These are phyloP conservation scores for Poa annua DNA, from an alignment of 176 grass and related monocot species.

Conservation along the genomic window DNA sequence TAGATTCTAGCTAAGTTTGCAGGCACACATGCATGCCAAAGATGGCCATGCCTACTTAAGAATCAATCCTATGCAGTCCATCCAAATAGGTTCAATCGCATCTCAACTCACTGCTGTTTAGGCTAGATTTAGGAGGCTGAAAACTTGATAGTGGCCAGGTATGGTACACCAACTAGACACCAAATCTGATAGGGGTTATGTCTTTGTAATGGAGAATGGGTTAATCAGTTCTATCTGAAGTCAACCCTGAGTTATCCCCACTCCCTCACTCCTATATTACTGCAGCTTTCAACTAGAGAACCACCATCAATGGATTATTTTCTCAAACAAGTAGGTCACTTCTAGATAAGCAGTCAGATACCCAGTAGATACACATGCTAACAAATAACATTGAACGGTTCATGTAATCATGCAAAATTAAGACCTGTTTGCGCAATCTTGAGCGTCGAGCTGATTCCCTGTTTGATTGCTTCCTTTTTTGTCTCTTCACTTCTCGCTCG, in stretches of 20 bases:
- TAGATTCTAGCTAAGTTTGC: slow-evolving; percentile 3
- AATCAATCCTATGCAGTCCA: slow-evolving; percentile 14
- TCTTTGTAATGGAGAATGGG: slow-evolving; percentile 14
- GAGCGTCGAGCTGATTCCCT: slow-evolving; percentile 71
- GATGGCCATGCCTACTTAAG: slow-evolving; percentile 25
- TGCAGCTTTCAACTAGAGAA: slow-evolving; percentile 28
- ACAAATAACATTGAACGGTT: neutral
- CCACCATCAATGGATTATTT: slow-evolving; percentile 17
- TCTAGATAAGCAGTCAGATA: slow-evolving; percentile 32
- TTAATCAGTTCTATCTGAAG: slow-evolving; percentile 19
- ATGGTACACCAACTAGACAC: neutral
- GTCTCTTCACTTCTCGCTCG: slow-evolving; percentile 63
- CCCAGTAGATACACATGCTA: slow-evolving; percentile 9
- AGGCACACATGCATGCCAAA: slow-evolving; percentile 17
- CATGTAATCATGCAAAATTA: slow-evolving; percentile 29
- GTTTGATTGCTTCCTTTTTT: slow-evolving; percentile 69
- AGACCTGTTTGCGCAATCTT: slow-evolving; percentile 68
- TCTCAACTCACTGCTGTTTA: slow-evolving; percentile 25
- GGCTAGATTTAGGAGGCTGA: slow-evolving; percentile 9
- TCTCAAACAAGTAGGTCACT: slow-evolving; percentile 19
- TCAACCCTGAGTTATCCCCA: slow-evolving; percentile 2
- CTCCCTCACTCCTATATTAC: neutral
- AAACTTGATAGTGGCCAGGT: neutral
- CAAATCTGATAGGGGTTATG: neutral
- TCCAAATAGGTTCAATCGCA: slow-evolving; percentile 31